Base-by-base conservation (phyloP, 2,329 filamentous ascomycete species). In the Zymoseptoria passerinii region DNA sequence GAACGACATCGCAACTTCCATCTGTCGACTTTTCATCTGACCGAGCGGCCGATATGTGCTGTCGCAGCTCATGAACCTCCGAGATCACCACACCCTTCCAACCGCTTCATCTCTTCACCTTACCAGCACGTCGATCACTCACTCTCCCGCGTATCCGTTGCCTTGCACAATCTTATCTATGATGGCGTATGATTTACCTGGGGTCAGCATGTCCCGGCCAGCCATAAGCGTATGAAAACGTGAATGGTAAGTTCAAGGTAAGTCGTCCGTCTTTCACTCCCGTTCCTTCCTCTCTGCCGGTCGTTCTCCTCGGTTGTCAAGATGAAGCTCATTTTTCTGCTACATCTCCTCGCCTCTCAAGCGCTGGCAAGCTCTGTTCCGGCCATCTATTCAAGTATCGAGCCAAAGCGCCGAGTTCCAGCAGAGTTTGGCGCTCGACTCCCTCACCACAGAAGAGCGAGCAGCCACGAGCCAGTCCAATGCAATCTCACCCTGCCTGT, bases 401-500 rank as follows among this genome's bases (percentile, higher is more conserved):
- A 20, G n/a, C 49, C 49, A 23, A 50, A 20, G n/a, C 49, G 49
- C n/a, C 10, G 35, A 44, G 35, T 7, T 1, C 6, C 35, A 16
- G n/a, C 13, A 44, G 35, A 44, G 13, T 13, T 6, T n/a, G 13
- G 13, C n/a, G 10, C 35, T 44, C 13, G 4, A 23, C 23, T 44
- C 4, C n/a, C 13, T 44, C 35, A 44, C 16, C 35, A 44, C 2
- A 44, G 35, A 16, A n/a, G 35, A 13, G 35, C 13, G 13, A 44
- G 35, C 35, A 6, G 1, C n/a, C 35, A n/a, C 10, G 4, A 13
- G 4, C 13, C 35, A 7, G n/a, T 13, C 7, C 13, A 44, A 44
- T 44, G 35, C 35, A 44, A 44, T n/a, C 16, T 44, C 13, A n/a
- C 35, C 35, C n/a, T 44, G 13, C 35, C 23, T 1, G 59, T 84